Percentiles rank a stretch among this genome's conserved stretches.
These are phyloP conservation scores for Fomes fomentarius DNA, from an alignment of 1,284 basidiomycete genomes.

Conservation along the genomic window DNA sequence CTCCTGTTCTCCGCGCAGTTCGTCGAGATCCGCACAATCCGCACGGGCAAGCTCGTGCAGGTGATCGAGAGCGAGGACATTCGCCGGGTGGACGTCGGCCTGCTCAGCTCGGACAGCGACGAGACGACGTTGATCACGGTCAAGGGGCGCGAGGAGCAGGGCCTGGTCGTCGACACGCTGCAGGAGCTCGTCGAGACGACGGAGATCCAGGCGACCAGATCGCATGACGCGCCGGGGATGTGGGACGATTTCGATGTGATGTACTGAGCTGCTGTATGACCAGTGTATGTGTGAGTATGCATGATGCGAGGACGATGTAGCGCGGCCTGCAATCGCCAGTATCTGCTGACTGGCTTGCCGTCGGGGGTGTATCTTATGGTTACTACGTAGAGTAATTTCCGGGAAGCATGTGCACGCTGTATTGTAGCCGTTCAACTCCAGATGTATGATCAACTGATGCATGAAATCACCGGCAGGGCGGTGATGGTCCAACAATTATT, in stretches of 20 bases:
- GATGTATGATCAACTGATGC: too few relatives aligned
- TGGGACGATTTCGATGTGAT: constrained; percentile 79
- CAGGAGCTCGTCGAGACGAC: constrained; percentile 72
- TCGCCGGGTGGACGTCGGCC: constrained; percentile 56
- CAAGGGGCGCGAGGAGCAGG: constrained; percentile 56
- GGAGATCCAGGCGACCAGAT: constrained; percentile 46
- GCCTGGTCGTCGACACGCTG: constrained; percentile 59
- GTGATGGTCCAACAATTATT: too few relatives aligned
- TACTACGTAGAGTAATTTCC: constrained; percentile 19
- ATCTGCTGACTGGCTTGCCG: neutral
- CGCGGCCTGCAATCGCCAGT: neutral
- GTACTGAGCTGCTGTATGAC: neutral
- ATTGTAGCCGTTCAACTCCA: constrained; percentile 14
- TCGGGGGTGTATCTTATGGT: constrained; percentile 13
- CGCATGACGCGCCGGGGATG: constrained; percentile 36
- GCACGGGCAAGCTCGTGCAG: constrained; percentile 69
- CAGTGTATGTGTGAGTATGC: neutral
- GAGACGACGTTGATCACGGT: constrained; percentile 63
- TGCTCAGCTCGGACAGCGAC: constrained; percentile 46
- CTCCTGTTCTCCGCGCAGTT: constrained; percentile 74
- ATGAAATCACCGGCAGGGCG: too few relatives aligned
- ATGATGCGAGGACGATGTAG: too few relatives aligned
- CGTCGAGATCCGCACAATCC: constrained; percentile 68
- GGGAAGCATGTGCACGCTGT: neutral
- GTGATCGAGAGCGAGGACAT: constrained; percentile 73